Conservation (phyloP, 1,284 basidiomycete genomes). For the Ceratobasidium sp. region DNA sequence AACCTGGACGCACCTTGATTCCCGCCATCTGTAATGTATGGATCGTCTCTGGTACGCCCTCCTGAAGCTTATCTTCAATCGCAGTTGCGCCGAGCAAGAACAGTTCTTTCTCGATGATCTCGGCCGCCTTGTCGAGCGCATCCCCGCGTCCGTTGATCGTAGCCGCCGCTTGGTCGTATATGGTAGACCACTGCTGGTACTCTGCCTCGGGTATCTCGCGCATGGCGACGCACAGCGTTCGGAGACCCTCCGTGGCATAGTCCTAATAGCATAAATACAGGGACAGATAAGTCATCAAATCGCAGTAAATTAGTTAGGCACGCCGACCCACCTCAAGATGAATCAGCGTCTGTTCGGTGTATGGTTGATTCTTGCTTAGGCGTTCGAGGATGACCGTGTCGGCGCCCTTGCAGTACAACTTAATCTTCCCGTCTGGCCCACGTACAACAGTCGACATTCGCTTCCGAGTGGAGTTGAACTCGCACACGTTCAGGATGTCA, state of each 20-base stretch:
- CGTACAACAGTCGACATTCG: slow-evolving; percentile 97
- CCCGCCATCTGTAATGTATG: slow-evolving; percentile 98
- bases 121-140: slow-evolving; percentile 94
- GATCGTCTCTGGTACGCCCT: slow-evolving; percentile 98
- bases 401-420: slow-evolving; percentile 96
- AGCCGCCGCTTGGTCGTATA: slow-evolving; percentile 92
- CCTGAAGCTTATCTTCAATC: slow-evolving; percentile 98
- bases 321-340: slow-evolving; percentile 84
- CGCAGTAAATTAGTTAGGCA: neutral
- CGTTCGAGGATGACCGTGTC: slow-evolving; percentile 97
- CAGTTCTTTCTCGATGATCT: slow-evolving; percentile 95
- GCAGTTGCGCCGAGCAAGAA: slow-evolving; percentile 96
- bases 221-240: slow-evolving; percentile 96
- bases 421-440: slow-evolving; percentile 90
- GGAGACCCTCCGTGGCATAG: slow-evolving; percentile 95
- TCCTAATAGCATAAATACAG: slow-evolving; percentile 66
- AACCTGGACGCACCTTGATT: slow-evolving; percentile 78
- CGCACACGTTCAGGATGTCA: slow-evolving; percentile 96
- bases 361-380: slow-evolving; percentile 80
- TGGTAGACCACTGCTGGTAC: slow-evolving; percentile 88
- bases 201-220: slow-evolving; percentile 92
- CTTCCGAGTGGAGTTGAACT: slow-evolving; percentile 98
- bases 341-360: slow-evolving; percentile 86
- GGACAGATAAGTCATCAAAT: slow-evolving; percentile 10
- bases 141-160: slow-evolving; percentile 95